phyloP scores from a whole-genome alignment of 306 rosid genomes.

The Begonia masoniana region DNA sequence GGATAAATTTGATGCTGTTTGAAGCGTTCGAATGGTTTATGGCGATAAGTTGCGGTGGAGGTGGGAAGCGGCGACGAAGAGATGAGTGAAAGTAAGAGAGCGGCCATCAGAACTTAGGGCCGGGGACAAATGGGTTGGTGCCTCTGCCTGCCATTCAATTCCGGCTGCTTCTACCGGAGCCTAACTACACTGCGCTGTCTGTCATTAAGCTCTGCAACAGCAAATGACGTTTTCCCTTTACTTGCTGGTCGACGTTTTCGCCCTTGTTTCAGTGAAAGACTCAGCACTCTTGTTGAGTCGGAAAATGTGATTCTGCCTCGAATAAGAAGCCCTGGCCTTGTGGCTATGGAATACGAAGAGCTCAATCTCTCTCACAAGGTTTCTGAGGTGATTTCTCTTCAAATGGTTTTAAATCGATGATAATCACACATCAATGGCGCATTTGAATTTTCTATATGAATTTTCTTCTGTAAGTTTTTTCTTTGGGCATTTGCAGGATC shows the following conservation, averaged over 20 bases:
- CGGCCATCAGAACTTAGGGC: not conserved
- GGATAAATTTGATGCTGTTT: too few species aligned
- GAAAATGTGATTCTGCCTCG: constrained; percentile 5
- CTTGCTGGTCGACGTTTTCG: not conserved
- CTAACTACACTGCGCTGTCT: not conserved
- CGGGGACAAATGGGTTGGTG: constrained; percentile 13
- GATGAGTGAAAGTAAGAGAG: not conserved
- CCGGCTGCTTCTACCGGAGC: not conserved
- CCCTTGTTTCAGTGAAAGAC: constrained; percentile 7
- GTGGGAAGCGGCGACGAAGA: not conserved
- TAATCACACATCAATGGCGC: too few species aligned
- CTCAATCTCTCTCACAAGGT: constrained; percentile 56
- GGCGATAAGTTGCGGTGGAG: too few species aligned
- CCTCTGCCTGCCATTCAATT: constrained; percentile 12
- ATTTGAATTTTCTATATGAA: too few species aligned
- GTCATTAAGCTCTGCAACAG: constrained; percentile 4
- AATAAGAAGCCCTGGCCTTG: constrained; percentile 51
- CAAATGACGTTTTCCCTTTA: constrained; percentile 4
- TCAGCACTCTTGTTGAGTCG: constrained; percentile 9
- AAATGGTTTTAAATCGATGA: too few species aligned
- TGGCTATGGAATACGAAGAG: constrained; percentile 68
- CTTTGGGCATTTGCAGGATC: constrained; percentile 37
- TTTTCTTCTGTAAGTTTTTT: not conserved
- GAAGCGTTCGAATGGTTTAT: too few species aligned
- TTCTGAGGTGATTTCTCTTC: constrained; percentile 9